Base-by-base conservation (phyloP, 2,329 filamentous ascomycete genomes). In the Neopestalotiopsis rosae region DNA sequence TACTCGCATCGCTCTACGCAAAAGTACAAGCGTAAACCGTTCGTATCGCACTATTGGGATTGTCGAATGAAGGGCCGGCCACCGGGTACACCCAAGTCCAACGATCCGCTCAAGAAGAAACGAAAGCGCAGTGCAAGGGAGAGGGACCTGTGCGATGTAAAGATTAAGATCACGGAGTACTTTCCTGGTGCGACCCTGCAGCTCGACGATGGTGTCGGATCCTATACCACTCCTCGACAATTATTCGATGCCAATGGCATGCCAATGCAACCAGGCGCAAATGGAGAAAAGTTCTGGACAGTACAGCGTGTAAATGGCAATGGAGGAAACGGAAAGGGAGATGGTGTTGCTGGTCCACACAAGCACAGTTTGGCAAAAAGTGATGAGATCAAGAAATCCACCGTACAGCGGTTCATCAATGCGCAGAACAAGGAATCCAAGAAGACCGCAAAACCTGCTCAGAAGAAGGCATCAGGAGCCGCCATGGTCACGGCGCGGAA, bases 1-100 rank as follows among this genome's bases (percentile, higher is more conserved):
- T 95, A 94, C 81, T 95, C 92, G 32, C 93, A 94, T 81, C 91
- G 92, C 71, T 94, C 92, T 1, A 94, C 92, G 2, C 93, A 95
- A 77, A 87, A 86, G 67, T 94, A 94, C 79, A 95, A 95, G 82
- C 90, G 91, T 75, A 94, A 93, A 74, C 90, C 91, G n/a, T 93
- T 95, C 73, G 86, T 94, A 67, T 94, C 92, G 1, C 92, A 94
- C 79, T 95, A 95, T 80, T 95, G 92, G 90, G 93, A 95, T 80
- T 95, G 93, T 76, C 88, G 93, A 42, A 87, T 95, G 76, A 95
- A 95, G 80, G 93, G 93, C 30, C 87, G 93, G 0, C 92, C 92
- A 0, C 90, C 92, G 0, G 93, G 93, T 38, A 95, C 92, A 4
- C 91, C 91, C 69, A 94, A 95, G 78, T 93, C 91, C 0, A 89